Evolutionary conservation across 768 basidiomycete species (phyloP), one percentile per base, ranked within the genome.

Genomic region (Tricholoma hemisulphureum): DNA sequence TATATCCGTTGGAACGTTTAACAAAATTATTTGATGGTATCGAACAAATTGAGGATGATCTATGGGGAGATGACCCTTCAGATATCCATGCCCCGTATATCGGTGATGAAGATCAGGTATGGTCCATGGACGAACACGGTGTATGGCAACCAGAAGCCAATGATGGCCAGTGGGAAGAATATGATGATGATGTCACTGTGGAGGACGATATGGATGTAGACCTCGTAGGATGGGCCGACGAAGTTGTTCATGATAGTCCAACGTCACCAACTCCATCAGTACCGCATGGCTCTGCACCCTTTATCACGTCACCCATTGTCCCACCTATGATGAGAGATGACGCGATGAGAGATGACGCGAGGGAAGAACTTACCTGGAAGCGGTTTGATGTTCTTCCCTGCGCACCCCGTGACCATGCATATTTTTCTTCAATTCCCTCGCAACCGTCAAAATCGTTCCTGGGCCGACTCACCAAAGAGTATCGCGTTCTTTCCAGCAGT

Each of bases 381-480:
- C 84, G 86, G n/a, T 98, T 98, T 66, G 86, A 88, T 54, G 75
- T 96, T 41, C 75, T 93, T 23, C 71, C 91, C 29, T 80, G 83
- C 31, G 88, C 89, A 14, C 94, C 95, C 21, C 63, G 62, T 48
- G 95, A 97, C 66, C 95, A 98, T 63, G 88, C 91, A 2, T 98
- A 88, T 72, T 82, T 83, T 67, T 78, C 78, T 29, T 81, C 85
- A 16, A 61, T 81, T 2, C 80, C 84, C 20, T 75, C 81, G 8
- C 85, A 86, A 58, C 86, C 89, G 3, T 84, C 87, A 6, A 91
- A 88, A 66, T 65, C 78, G 13, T 98, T 95, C 72, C 76, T 91
- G 53, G 76, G 80, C 31, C 84, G 95, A n/a, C 67, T 97, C 55
- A 77, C 81, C 28, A 89, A 87, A 68, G 95, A 98, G 69, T 95